phyloP scores from a whole-genome alignment of 2,329 filamentous ascomycete species.

The Falciphora oryzae region DNA sequence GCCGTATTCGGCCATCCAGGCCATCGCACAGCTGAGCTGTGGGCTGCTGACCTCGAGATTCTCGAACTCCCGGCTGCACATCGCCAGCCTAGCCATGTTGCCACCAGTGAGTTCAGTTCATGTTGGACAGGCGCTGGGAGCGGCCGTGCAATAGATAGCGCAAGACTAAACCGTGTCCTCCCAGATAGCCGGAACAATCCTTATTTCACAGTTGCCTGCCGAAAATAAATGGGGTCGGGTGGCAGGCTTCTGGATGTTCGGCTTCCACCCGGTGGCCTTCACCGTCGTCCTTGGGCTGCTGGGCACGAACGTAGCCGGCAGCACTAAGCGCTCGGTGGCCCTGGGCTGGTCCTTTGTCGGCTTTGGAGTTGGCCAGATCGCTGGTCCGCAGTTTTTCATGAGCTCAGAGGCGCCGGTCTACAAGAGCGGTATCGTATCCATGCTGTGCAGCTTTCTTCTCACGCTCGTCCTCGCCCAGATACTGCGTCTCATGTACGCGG shows the following conservation, averaged over 20 bases:
- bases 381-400: constrained; percentile 27
- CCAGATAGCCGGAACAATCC: constrained; percentile 24
- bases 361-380: constrained; percentile 25
- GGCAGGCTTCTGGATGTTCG: constrained; percentile 26
- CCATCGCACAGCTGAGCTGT: constrained; percentile 39
- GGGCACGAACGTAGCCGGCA: constrained; percentile 10
- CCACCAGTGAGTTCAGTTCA: constrained; percentile 19
- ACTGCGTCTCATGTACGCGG: background rate
- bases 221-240: constrained; percentile 25
- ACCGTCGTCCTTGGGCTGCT: constrained; percentile 23
- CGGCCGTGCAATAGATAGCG: too few relatives aligned
- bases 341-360: constrained; percentile 25
- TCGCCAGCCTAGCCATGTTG: constrained; percentile 25
- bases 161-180: background rate
- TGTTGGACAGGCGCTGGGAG: too few relatives aligned
- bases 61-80: constrained; percentile 21
- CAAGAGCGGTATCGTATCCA: constrained; percentile 28
- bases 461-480: background rate
- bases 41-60: constrained; percentile 19
- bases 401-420: constrained; percentile 25
- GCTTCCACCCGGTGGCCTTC: constrained; percentile 25
- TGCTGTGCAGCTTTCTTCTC: constrained; percentile 15
- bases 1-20: constrained; percentile 52
- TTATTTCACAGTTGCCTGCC: constrained; percentile 24
- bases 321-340: constrained; percentile 11